Evolutionary conservation across 306 rosid species (phyloP).

Genomic region (Quercus engelmannii): DNA sequence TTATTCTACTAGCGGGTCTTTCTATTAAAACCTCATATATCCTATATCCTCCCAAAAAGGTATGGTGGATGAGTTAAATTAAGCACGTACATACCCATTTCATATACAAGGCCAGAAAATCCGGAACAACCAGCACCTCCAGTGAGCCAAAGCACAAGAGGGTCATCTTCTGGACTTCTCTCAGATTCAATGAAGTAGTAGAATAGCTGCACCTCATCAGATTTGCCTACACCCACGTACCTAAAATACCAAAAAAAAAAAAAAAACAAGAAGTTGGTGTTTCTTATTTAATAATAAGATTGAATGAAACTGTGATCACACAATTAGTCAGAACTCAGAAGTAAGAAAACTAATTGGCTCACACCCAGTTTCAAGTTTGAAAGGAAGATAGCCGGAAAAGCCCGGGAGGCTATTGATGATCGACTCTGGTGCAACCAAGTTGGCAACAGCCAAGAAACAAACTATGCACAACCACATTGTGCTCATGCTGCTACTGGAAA

Average conservation of each 20-base stretch:
- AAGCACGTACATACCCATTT: not conserved
- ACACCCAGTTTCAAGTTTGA: not conserved
- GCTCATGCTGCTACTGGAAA: not conserved
- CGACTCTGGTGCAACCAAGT: not conserved
- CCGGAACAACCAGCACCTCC: not conserved
- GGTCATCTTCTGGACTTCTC: not conserved
- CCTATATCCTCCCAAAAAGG: too few relatives aligned
- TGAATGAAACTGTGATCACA: too few relatives aligned
- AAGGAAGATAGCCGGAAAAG: not conserved
- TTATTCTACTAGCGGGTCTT: too few relatives aligned
- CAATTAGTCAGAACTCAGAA: too few relatives aligned
- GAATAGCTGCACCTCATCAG: not conserved
- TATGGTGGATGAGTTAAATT: too few relatives aligned
- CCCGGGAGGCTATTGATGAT: not conserved
- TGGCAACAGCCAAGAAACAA: too few relatives aligned
- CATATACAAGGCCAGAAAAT: not conserved
- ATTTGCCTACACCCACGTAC: not conserved
- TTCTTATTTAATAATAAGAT: too few relatives aligned
- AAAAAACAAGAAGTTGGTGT: too few relatives aligned
- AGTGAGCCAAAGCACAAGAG: not conserved
- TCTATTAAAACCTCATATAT: too few relatives aligned
- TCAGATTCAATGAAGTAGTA: slow-evolving; percentile 1
- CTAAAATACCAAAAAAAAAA: not conserved
- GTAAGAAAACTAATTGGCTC: not conserved
- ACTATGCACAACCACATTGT: not conserved